These are phyloP conservation scores for Aphanoascus verrucosus DNA, from an alignment of 2,329 filamentous ascomycete species.

Conservation along the genomic window DNA sequence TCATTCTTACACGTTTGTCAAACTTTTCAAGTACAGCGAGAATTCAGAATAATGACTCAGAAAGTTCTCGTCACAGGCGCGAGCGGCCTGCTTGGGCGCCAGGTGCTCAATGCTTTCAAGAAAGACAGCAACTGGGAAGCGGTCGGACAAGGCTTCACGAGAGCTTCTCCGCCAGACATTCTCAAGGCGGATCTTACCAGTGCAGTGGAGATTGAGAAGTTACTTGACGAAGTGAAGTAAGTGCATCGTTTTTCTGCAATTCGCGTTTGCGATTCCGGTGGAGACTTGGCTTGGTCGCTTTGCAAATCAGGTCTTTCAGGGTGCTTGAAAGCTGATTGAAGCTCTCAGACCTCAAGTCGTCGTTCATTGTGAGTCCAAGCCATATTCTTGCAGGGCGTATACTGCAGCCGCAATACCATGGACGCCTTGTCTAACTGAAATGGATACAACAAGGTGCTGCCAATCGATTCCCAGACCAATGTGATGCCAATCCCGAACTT, in stretches of 20 bases:
- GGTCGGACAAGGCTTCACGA: slow-evolving; percentile 61
- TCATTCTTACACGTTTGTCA: neutral
- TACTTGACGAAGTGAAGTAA: slow-evolving; percentile 45
- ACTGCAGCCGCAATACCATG: too few relatives aligned
- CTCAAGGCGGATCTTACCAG: slow-evolving; percentile 47
- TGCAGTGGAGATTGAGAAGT: slow-evolving; percentile 34
- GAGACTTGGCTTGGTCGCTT: neutral
- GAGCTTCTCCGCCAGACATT: slow-evolving; percentile 55
- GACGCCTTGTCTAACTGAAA: neutral
- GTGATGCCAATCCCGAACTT: slow-evolving; percentile 65
- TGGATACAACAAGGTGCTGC: slow-evolving; percentile 54
- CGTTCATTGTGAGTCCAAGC: slow-evolving; percentile 57
- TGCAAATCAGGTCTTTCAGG: neutral
- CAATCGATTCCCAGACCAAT: slow-evolving; percentile 78
- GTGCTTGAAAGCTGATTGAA: neutral
- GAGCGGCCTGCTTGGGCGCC: slow-evolving; percentile 70
- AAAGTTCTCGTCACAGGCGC: slow-evolving; percentile 71
- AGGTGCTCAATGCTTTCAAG: slow-evolving; percentile 61
- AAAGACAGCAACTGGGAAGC: slow-evolving; percentile 53
- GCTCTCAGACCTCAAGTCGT: slow-evolving; percentile 57
- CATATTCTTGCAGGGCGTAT: too few relatives aligned
- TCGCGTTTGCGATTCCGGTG: neutral
- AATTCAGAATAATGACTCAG: slow-evolving; percentile 27
- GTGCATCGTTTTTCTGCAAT: slow-evolving; percentile 16
- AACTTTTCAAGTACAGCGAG: neutral